Evolutionary conservation across 2,329 filamentous ascomycete species (phyloP), one percentile per base, ranked within the genome.

Genomic region (Phyllosticta citribraziliensis): DNA sequence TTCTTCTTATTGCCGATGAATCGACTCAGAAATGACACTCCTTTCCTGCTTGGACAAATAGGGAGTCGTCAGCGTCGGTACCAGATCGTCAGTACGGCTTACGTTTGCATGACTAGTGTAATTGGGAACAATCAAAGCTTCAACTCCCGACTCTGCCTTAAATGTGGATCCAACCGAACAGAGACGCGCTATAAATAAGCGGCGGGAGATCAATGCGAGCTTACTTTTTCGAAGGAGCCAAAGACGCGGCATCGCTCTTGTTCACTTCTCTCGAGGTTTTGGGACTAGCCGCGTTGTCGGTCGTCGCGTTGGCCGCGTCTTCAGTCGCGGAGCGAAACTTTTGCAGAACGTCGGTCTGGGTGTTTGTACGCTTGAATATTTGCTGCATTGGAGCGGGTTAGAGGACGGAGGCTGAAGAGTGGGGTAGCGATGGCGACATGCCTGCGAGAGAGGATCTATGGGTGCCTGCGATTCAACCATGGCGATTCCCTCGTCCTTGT

Each of bases 21-120:
- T 60, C 91, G 88, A 73, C 91, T 95, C 27, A 99, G 83, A 71
- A 99, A 96, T 14, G 91, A 96, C 19, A 88, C 84, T 27, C 89
- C 88, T 77, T 96, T 97, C 74, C 88, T 96, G 59, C 55, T 61
- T 35, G 40, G 17, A 47, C 55, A 56, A 60, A 60, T 52, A 35
- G 58, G 58, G 53, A 55, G 58, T 60, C 58, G 55, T 53, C 53
- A 51, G 40, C 40, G 40, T 47, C 40, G 40, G 40, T 47, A 47
- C 40, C 40, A 47, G 40, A 47, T 47, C 52, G 52, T 56, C 58
- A 60, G 58, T 54, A 53, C 33, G 51, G 58, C 58, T 60, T 60
- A 60, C 58, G 58, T 60, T 55, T 60, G 58, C 53, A 60, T 55
- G 53, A 55, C 40, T 56, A 60, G 58, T 50, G 58, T 54, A 55